Evolutionary conservation across 208 protist genomes (phyloP).

Genomic region (Histomonas meleagridis): DNA sequence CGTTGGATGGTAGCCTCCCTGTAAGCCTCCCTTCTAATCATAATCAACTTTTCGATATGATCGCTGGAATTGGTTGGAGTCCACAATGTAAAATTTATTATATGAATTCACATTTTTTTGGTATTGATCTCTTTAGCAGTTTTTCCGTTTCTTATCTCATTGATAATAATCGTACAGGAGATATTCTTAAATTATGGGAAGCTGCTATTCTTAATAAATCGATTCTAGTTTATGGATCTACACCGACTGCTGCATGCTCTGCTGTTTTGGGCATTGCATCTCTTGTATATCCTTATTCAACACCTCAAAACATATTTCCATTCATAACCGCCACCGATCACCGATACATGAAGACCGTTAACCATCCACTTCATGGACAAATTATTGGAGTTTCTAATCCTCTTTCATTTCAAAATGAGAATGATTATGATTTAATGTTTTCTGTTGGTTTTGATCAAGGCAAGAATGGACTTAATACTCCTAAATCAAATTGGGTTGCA

Average conservation of each 20-base stretch:
- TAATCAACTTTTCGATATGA: neutral
- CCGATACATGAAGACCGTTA: neutral
- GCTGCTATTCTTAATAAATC: neutral
- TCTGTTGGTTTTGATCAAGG: neutral
- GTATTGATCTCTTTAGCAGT: neutral
- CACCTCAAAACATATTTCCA: neutral
- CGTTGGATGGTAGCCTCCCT: neutral
- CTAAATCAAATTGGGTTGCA: neutral
- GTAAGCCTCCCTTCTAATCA: neutral
- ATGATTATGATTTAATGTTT: neutral
- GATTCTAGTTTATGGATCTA: neutral
- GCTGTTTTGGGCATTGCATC: neutral
- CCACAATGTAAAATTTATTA: slow-evolving; percentile 18
- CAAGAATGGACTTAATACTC: neutral
- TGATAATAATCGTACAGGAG: neutral
- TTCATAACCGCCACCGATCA: neutral
- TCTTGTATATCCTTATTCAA: neutral
- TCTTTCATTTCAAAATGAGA: neutral
- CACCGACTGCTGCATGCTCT: neutral
- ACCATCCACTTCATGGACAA: too few species aligned
- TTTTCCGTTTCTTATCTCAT: neutral
- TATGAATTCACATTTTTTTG: slow-evolving; percentile 9
- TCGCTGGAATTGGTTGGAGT: neutral
- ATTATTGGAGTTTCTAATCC: neutral
- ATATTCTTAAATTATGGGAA: slow-evolving; percentile 9